Evolutionary conservation across 352 stramenopile species (phyloP), one percentile per base, ranked within the genome.

Genomic region (Pythium dissotocum): DNA sequence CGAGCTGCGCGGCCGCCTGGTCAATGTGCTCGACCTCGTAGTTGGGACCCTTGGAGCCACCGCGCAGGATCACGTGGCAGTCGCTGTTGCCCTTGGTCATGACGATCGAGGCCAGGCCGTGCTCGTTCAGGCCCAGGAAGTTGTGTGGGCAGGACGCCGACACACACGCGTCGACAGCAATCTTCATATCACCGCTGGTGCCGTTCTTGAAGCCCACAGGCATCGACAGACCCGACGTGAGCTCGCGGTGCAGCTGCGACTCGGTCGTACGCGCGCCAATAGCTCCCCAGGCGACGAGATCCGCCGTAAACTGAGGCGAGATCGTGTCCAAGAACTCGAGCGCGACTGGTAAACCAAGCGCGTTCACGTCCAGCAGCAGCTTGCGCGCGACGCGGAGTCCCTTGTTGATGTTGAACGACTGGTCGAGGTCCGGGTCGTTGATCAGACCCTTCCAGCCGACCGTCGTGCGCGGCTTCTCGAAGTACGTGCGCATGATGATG

Each of bases 401-500:
- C 75, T 96, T 94, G 77, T 96, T 96, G 69, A 96, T 96, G 57
- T 94, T 91, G 70, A 91, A 96, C 16, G 82, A 90, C 59, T 89
- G 82, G 69, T 92, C 67, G 9, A 95, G 78, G 56, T 95, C 85
- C 38, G 87, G 87, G 72, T 95, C 87, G 69, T 95, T 95, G 68
- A 95, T 95, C 38, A 95, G 72, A 7, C 87, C 87, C 67, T 95
- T 95, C 87, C 87, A 95, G 28, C 87, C 87, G 35, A 95, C 77
- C 0, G 87, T 95, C 24, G 87, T 95, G 59, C 87, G 85, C 28
- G 87, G 87, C 71, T 95, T 95, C 66, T 95, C 87, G 65, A 95
- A 95, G 79, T 95, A 95, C 32, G 87, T 91, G 73, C 87, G 83
- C 87, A 95, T 95, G 68, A 93, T 87, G 57, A 95, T 77, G 54